Evolutionary conservation across 2,329 filamentous ascomycete genomes (phyloP), one percentile per base, ranked within the genome.

Genomic region (Chrysoporthe deuterocubensis): DNA sequence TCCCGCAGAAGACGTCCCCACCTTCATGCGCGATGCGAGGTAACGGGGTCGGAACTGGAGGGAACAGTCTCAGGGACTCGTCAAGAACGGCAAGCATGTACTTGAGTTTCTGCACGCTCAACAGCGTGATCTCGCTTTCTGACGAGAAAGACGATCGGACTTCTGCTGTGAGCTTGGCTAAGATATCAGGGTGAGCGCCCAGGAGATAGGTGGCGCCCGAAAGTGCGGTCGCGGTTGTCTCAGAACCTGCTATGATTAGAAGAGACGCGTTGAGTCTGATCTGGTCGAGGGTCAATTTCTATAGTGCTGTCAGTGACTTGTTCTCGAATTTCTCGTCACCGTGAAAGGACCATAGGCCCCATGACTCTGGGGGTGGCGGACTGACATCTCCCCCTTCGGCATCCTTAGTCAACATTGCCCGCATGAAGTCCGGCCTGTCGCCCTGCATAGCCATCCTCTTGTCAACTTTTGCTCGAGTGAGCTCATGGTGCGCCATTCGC

Each of bases 161-260:
- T 67, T 85, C 83, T 0, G 74, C 66, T 1, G 74, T 74, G 1
- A 86, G 73, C 57, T 75, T 78, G 4, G 71, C 62, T 63, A 82
- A 73, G 4, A 75, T 74, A 0, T 77, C 74, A 0, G 78, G 80
- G 59, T 83, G 72, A 4, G 70, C 75, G 1, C 80, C 74, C 6
- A 85, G 74, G 4, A 81, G 73, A 67, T 78, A 85, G 0, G 71
- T 69, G 67, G 75, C 69, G 70, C 79, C 72, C 67, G 76, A 71
- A 26, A 85, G 75, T 2, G 81, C 74, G 0, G 82, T 84, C 0
- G 83, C 81, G 0, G 83, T 84, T 1, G 84, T 86, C 71, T 86
- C 84, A 3, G 80, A 81, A 1, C 84, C 83, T 0, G 82, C 83
- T 3, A 81, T 70, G 21, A 85, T 75, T 11, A 80, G 64, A 4